Evolutionary conservation across 371 early-diverging fungal genomes (phyloP).

Genomic region (Mortierella sp.): DNA sequence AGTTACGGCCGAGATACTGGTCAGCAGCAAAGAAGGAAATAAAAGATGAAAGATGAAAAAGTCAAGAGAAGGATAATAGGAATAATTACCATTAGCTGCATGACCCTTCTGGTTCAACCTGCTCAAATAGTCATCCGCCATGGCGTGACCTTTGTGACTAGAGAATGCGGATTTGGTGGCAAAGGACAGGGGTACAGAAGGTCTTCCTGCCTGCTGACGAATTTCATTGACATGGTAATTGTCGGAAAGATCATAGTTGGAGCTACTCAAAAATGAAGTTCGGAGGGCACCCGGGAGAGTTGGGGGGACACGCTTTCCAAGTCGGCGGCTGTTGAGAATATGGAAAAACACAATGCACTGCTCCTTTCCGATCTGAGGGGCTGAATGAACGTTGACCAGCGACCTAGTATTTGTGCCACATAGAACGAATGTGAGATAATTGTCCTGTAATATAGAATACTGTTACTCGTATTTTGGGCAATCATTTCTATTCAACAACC

Average conservation of each 20-base stretch:
- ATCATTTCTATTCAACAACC: not conserved
- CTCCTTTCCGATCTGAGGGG: slow-evolving; percentile 73
- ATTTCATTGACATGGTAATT: slow-evolving; percentile 44
- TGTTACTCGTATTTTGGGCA: not conserved
- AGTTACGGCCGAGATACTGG: not conserved
- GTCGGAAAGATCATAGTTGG: slow-evolving; percentile 52
- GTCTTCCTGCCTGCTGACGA: slow-evolving; percentile 53
- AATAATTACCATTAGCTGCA: slow-evolving; percentile 34
- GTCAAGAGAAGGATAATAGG: not conserved
- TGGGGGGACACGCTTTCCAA: slow-evolving; percentile 58
- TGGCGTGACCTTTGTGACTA: slow-evolving; percentile 50
- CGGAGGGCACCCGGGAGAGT: slow-evolving; percentile 51
- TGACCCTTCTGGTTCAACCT: slow-evolving; percentile 51
- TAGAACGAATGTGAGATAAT: not conserved
- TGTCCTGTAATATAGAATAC: not conserved
- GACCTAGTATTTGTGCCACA: slow-evolving; percentile 55
- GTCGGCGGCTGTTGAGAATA: slow-evolving; percentile 70
- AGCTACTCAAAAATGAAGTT: slow-evolving; percentile 56
- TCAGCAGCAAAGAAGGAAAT: not conserved
- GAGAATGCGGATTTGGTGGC: slow-evolving; percentile 55
- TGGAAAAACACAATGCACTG: slow-evolving; percentile 74
- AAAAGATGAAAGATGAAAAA: not conserved
- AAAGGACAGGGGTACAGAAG: slow-evolving; percentile 54
- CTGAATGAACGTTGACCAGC: slow-evolving; percentile 72
- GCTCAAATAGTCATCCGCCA: slow-evolving; percentile 50